Conservation (phyloP, 108 stramenopile species). For the Pseudonitzschia delicatissima region DNA sequence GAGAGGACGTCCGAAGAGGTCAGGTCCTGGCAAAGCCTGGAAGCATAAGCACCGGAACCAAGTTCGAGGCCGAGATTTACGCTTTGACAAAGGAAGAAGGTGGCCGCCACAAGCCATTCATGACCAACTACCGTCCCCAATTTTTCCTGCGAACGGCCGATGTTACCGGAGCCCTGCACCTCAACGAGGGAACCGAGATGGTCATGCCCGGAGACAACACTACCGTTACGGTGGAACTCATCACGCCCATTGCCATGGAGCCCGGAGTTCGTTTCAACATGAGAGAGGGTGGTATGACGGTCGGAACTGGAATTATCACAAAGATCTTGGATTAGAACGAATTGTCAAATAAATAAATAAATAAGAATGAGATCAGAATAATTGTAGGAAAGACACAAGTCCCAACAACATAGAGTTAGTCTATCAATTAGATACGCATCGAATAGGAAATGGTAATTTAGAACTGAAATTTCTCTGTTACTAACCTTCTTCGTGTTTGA, state of each 20-base stretch:
- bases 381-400: background rate
- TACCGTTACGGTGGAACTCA: conserved; percentile 91
- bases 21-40: conserved; percentile 95
- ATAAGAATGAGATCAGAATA: background rate
- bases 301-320: conserved; percentile 97
- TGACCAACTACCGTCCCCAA: conserved; percentile 97
- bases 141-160: conserved; percentile 99
- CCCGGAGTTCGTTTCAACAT: conserved; percentile 97
- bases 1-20: conserved; percentile 96
- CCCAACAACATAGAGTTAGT: background rate
- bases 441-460: too few relatives aligned
- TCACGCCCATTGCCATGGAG: conserved; percentile 88
- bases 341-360: too few relatives aligned
- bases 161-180: conserved; percentile 88
- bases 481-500: too few relatives aligned
- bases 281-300: conserved; percentile 98
- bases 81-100: conserved; percentile 97
- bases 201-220: conserved; percentile 99
- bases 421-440: background rate
- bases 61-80: conserved; percentile 98
- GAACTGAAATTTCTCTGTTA: too few relatives aligned
- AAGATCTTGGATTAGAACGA: conserved; percentile 57
- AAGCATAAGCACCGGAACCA: conserved; percentile 64
- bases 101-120: conserved; percentile 99
- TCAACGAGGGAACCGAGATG: conserved; percentile 96